phyloP scores from a whole-genome alignment of 495 filamentous ascomycete species.

The Penicillium cinerascens region DNA sequence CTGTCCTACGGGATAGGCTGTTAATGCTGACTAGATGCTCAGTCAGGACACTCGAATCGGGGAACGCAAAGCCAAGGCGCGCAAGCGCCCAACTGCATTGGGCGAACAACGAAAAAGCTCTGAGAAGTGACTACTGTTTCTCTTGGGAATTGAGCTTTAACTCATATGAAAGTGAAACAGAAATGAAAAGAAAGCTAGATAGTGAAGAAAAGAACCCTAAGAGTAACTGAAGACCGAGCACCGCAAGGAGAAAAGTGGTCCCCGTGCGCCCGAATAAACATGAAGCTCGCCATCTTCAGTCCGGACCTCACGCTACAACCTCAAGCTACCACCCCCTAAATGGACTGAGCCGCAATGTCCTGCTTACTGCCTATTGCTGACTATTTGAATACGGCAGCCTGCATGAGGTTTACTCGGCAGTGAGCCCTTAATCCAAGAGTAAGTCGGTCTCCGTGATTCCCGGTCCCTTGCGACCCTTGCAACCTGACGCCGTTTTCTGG shows the following conservation, averaged over 20 bases:
- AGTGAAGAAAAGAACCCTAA: background rate
- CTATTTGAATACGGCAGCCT: slow-evolving; percentile 14
- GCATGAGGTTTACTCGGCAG: slow-evolving; percentile 16
- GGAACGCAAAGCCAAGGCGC: background rate
- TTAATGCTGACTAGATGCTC: background rate
- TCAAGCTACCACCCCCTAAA: background rate
- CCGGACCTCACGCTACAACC: slow-evolving; percentile 3
- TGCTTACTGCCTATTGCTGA: slow-evolving; percentile 13
- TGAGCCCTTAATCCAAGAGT: slow-evolving; percentile 23
- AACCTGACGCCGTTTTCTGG: background rate
- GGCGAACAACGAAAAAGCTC: background rate
- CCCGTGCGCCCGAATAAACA: slow-evolving; percentile 18
- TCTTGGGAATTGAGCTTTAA: background rate
- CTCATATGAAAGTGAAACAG: background rate
- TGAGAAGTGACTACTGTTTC: background rate
- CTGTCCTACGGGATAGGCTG: background rate
- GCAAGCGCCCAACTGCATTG: background rate
- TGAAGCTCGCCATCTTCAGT: slow-evolving; percentile 14
- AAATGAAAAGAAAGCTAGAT: slow-evolving; percentile 1
- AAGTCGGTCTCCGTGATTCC: slow-evolving; percentile 5
- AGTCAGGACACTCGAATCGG: background rate
- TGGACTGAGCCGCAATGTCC: slow-evolving; percentile 18
- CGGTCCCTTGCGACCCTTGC: slow-evolving; percentile 9
- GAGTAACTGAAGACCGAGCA: background rate
- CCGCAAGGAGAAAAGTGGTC: slow-evolving; percentile 11